These are phyloP conservation scores for Melampsora larici-populina DNA, from an alignment of 1,284 basidiomycete species.

Conservation along the genomic window DNA sequence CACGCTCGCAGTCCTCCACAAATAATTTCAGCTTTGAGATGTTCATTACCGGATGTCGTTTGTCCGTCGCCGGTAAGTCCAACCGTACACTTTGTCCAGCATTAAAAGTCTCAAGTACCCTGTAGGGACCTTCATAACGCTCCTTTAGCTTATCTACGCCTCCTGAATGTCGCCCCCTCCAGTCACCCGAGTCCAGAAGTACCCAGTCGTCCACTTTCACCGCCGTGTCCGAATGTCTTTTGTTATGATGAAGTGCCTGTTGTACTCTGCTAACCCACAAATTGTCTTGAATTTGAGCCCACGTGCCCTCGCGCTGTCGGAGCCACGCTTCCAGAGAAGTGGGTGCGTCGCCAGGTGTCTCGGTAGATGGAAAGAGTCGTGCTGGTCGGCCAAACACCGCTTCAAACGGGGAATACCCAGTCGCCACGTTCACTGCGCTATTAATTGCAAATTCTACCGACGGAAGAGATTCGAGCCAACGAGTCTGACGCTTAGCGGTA, in stretches of 20 bases:
- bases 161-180: background rate
- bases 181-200: too few species aligned
- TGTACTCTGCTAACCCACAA: too few species aligned
- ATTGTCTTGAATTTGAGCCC: background rate
- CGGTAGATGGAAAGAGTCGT: background rate
- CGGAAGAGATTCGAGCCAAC: too few species aligned
- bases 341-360: background rate
- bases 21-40: too few species aligned
- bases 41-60: too few species aligned
- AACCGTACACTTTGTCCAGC: background rate
- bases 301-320: too few species aligned
- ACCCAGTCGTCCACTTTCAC: too few species aligned
- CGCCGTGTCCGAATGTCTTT: too few species aligned
- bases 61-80: background rate
- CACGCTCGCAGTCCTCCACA: too few species aligned
- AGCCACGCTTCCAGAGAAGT: background rate
- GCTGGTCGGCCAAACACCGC: background rate
- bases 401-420: background rate
- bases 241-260: too few species aligned
- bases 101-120: background rate
- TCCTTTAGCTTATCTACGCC: conserved; percentile 1
- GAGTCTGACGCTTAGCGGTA: background rate
- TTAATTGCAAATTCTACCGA: too few species aligned
- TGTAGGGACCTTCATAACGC: background rate
- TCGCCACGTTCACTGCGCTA: too few species aligned